Percentiles rank a stretch among this genome's conserved stretches.
These are phyloP conservation scores for Aegilops tauschii DNA, from an alignment of 176 grass and related monocot species.

Conservation along the genomic window DNA sequence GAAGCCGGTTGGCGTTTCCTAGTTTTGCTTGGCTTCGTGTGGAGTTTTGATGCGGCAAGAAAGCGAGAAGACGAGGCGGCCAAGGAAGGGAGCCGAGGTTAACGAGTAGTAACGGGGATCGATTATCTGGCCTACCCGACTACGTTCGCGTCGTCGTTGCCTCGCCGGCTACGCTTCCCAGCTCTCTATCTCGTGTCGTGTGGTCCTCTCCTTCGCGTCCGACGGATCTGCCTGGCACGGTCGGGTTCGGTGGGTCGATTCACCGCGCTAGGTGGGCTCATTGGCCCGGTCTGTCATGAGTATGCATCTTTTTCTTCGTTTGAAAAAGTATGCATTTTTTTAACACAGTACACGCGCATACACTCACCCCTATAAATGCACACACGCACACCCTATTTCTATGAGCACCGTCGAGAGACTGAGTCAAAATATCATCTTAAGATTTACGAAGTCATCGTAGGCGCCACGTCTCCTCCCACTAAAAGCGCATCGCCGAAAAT, in stretches of 20 bases:
- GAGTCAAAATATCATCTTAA: no score
- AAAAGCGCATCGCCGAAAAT: no score
- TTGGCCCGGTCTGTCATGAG: neutral
- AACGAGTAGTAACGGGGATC: neutral
- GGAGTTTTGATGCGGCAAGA: constrained; percentile 11
- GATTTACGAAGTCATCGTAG: no score
- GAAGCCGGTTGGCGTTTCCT: constrained; percentile 4
- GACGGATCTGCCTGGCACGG: neutral
- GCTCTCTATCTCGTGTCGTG: neutral
- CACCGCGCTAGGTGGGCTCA: neutral
- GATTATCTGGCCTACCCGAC: constrained; percentile 7
- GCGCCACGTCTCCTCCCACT: no score
- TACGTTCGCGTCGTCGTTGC: neutral
- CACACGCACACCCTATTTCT: no score
- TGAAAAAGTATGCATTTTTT: no score
- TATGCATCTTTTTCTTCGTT: no score
- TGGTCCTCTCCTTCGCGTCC: neutral
- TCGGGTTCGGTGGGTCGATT: neutral
- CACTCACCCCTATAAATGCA: no score
- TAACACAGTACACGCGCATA: no score
- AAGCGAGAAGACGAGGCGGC: neutral
- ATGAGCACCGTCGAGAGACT: no score
- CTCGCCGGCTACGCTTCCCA: constrained; percentile 17
- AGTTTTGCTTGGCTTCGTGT: neutral
- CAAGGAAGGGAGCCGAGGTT: neutral